phyloP scores from a whole-genome alignment of 306 rosid species.

The Elaeagnus macrophylla region DNA sequence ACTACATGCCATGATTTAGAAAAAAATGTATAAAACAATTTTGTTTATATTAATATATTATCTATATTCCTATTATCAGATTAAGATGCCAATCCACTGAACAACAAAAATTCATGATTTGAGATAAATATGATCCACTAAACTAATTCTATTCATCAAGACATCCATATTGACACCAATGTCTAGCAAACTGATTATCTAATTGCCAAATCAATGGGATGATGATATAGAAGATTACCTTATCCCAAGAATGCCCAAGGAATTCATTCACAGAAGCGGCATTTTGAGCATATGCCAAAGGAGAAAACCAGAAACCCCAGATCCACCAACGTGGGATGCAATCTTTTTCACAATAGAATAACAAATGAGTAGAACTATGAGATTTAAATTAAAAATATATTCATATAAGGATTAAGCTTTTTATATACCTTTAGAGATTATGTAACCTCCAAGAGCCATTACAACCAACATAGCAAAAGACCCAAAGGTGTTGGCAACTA shows the following conservation, averaged over 20 bases:
- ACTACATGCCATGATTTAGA: too few species aligned
- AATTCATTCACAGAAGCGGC: slow-evolving; percentile 93
- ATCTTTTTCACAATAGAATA: slow-evolving; percentile 42
- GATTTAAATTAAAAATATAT: neutral
- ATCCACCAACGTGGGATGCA: slow-evolving; percentile 86
- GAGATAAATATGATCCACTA: too few species aligned
- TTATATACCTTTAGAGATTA: slow-evolving; percentile 70
- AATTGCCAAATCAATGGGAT: neutral
- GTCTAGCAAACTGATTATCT: neutral
- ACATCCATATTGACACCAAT: neutral
- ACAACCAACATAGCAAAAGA: slow-evolving; percentile 98
- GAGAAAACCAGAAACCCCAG: slow-evolving; percentile 99
- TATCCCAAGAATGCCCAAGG: slow-evolving; percentile 93
- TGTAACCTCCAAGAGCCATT: slow-evolving; percentile 94
- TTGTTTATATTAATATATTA: too few species aligned
- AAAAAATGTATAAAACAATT: too few species aligned
- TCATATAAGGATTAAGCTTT: neutral
- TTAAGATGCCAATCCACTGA: too few species aligned
- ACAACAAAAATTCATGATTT: too few species aligned
- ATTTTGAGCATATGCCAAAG: slow-evolving; percentile 94
- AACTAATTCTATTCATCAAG: too few species aligned
- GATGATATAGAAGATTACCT: slow-evolving; percentile 36
- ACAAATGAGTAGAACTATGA: slow-evolving; percentile 11
- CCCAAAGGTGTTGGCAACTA: slow-evolving; percentile 93
- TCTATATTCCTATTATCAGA: too few species aligned